Evolutionary conservation across 805 yeast species (phyloP), one percentile per base, ranked within the genome.

Genomic region (Tetrapisispora nanseiensis): DNA sequence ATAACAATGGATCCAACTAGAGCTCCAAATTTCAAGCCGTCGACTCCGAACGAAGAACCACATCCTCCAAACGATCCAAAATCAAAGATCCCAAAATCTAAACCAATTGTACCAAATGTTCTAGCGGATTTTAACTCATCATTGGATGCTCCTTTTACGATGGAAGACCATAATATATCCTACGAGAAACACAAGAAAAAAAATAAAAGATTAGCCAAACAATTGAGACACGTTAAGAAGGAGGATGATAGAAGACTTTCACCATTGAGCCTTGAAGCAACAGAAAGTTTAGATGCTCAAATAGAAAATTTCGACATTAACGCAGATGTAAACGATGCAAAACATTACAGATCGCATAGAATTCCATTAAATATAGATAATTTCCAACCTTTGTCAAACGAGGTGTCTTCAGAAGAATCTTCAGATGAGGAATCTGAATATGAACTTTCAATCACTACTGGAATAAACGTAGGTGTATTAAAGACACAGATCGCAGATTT

Each of bases 1-100:
- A n/a, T n/a, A n/a, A 20, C 6, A 33, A 87, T 87, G 97, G 97
- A 89, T 60, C 97, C 97, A 19, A 82, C 90, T 4, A 76, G 81
- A 63, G 96, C 87, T 50, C 95, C 95, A 16, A 79, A 86, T 61
- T 89, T 86, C 62, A 77, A 80, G 39, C 95, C 95, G 10, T 95
- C 95, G 0, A 78, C 86, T 13, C 72, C 78, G 41, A 73, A 77
- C 49, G 76, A 76, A 37, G 67, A 75, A 44, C 63, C 74, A 39
- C 75, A 73, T 52, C 86, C 87, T 7, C 74, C 78, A 6, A 67
- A 80, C 4, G 81, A 84, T 11, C 82, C 85, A 4, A 69, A 79
- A 2, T 75, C 79, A 1, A 67, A 72, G 44, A 84, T 84, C 47
- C 95, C 95, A 0, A 72, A 75, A 46, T 73, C 78, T 33, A 74